Conservation (phyloP, 495 filamentous ascomycete genomes). For the Arthonia radiata region DNA sequence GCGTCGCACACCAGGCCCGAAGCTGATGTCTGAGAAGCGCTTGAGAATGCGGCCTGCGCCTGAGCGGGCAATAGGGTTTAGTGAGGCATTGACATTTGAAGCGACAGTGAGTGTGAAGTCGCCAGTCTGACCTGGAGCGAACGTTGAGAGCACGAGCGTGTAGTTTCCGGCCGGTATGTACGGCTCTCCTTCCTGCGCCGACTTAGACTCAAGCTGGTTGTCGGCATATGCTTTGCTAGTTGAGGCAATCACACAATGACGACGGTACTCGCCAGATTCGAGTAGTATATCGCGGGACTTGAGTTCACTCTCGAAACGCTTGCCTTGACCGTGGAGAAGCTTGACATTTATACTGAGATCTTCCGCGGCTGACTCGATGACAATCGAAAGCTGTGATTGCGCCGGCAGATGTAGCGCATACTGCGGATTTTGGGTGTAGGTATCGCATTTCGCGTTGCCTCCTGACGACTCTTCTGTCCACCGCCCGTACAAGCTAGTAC, state of each 20-base stretch:
- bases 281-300: slow-evolving; percentile 52
- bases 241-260: too few relatives aligned
- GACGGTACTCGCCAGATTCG: slow-evolving; percentile 63
- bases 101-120: slow-evolving; percentile 52
- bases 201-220: slow-evolving; percentile 14
- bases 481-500: too few relatives aligned
- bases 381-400: slow-evolving; percentile 33
- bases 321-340: slow-evolving; percentile 49
- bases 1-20: slow-evolving; percentile 23
- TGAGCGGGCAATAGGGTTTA: slow-evolving; percentile 34
- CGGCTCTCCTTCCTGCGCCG: too few relatives aligned
- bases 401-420: slow-evolving; percentile 37
- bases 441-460: slow-evolving; percentile 50
- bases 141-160: slow-evolving; percentile 71
- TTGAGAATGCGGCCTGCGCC: slow-evolving; percentile 41
- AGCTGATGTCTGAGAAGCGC: slow-evolving; percentile 21
- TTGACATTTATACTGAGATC: slow-evolving; percentile 60
- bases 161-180: slow-evolving; percentile 46
- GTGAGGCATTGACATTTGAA: slow-evolving; percentile 24
- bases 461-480: slow-evolving; percentile 69
- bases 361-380: slow-evolving; percentile 35
- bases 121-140: slow-evolving; percentile 49
- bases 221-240: slow-evolving; percentile 49
- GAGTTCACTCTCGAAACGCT: slow-evolving; percentile 39
- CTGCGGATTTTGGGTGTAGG: slow-evolving; percentile 67